Evolutionary conservation across 108 stramenopile genomes (phyloP), one percentile per base, ranked within the genome.

Genomic region (Aureococcus anophagefferens): DNA sequence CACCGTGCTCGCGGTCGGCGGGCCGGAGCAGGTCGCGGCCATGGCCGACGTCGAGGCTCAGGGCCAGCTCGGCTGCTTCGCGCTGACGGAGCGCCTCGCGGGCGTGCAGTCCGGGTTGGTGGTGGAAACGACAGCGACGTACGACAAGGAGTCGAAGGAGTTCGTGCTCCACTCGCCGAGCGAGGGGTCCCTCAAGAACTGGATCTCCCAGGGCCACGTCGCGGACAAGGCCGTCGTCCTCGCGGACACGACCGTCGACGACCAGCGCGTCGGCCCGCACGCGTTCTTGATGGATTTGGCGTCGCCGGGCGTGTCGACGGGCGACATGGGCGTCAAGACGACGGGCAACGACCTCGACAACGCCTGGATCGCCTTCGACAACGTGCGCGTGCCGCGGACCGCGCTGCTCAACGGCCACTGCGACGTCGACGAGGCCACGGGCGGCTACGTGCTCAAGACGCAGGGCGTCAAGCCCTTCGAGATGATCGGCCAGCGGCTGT

Each of bases 261-360:
- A 69, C 35, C 46, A 79, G 71, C 30, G 34, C 35, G 35, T 44
- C 21, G 74, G 74, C 0, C 74, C 74, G 17, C 74, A 75, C 74
- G 74, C 68, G 13, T 75, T 75, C 68, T n/a, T 75, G 31, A 62
- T 70, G 63, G 59, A 68, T 25, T 46, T 75, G 36, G 17, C 66
- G 5, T 40, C 66, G 35, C 46, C 46, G 15, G 68, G 68, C 29
- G 30, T 75, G 16, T 33, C 0, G 32, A 33, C 67, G 30, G 74
- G 67, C 37, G 74, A 75, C 70, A 71, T 76, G 70, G 76, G 78
- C 51, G 34, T 32, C 71, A 79, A 79, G 70, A 75, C 74, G 0
- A 40, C 63, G 33, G 74, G 73, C 30, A 79, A 79, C 74, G 78
- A 79, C 65, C 78, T 79, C 33, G 78, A 79, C 74, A 79, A 79